phyloP scores from a whole-genome alignment of 371 early-diverging fungal species.

The Phascolomyces articulosus region DNA sequence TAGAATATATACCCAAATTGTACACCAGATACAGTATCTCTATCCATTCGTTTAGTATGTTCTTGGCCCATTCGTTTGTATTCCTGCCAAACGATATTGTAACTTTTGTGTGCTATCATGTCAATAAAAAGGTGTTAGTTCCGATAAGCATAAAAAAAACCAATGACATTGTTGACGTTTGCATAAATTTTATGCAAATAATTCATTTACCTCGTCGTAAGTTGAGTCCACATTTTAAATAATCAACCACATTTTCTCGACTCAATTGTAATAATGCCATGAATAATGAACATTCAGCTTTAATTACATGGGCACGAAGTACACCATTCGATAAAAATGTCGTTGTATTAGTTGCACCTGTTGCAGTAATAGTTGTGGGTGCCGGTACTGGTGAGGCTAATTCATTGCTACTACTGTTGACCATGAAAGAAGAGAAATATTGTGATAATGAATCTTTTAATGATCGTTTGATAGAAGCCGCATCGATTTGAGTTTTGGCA shows the following conservation, averaged over 20 bases:
- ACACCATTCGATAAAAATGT: conserved; percentile 57
- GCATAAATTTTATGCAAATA: background rate
- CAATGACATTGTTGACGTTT: too few relatives aligned
- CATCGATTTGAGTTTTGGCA: conserved; percentile 47
- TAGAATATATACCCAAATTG: conserved; percentile 27
- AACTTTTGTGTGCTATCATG: conserved; percentile 43
- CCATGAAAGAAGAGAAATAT: conserved; percentile 35
- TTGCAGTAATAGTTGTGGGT: conserved; percentile 19
- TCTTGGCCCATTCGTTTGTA: conserved; percentile 52
- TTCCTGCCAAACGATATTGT: conserved; percentile 52
- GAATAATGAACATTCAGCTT: conserved; percentile 59
- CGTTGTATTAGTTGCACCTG: conserved; percentile 19
- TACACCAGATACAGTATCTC: conserved; percentile 48
- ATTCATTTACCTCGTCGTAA: conserved; percentile 56
- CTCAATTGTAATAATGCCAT: conserved; percentile 59
- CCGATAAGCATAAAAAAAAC: background rate
- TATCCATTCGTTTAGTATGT: conserved; percentile 42
- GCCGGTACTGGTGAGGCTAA: conserved; percentile 21
- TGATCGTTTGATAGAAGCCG: conserved; percentile 36
- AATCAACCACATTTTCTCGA: conserved; percentile 59
- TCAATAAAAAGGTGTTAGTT: background rate
- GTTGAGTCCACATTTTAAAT: conserved; percentile 67
- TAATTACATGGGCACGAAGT: conserved; percentile 60
- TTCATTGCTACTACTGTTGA: conserved; percentile 21
- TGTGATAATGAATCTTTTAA: conserved; percentile 41